A percentile compares a stretch with the other conserved stretches of the same genome.
These are phyloP conservation scores for Fusarium buharicum DNA, from an alignment of 2,329 filamentous ascomycete species.

Conservation along the genomic window DNA sequence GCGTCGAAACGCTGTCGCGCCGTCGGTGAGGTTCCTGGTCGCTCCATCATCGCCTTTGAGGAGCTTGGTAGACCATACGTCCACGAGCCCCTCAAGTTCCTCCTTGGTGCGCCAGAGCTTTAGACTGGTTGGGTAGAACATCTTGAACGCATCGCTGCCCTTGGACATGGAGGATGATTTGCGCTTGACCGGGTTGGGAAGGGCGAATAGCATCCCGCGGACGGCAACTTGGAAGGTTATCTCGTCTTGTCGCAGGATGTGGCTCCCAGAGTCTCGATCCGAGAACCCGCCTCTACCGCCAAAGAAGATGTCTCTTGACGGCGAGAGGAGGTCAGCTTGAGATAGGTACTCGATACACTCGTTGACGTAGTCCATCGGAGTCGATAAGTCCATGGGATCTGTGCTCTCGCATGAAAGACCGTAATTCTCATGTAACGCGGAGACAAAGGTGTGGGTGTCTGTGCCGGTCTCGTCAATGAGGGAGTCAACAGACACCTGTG, in stretches of 20 bases:
- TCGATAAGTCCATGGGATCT: constrained; percentile 60
- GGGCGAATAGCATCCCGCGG: constrained; percentile 82
- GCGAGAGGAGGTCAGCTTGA: constrained; percentile 84
- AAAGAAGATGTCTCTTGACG: constrained; percentile 76
- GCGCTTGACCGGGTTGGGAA: constrained; percentile 88
- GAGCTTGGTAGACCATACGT: constrained; percentile 72
- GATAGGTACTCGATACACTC: constrained; percentile 89
- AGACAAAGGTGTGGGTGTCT: constrained; percentile 89
- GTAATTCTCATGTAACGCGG: constrained; percentile 94
- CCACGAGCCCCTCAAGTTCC: constrained; percentile 79
- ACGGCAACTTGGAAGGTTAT: constrained; percentile 93
- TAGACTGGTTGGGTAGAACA: constrained; percentile 90
- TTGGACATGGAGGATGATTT: constrained; percentile 58
- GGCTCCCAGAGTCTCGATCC: constrained; percentile 70
- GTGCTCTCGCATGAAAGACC: constrained; percentile 78
- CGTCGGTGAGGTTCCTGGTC: constrained; percentile 55
- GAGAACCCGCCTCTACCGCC: constrained; percentile 66
- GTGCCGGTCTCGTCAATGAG: constrained; percentile 95
- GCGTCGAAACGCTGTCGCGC: constrained; percentile 61
- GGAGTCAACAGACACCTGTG: constrained; percentile 74
- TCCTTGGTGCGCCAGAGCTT: constrained; percentile 87
- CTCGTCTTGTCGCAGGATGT: constrained; percentile 88
- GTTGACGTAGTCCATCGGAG: constrained; percentile 80
- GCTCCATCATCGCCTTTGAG: constrained; percentile 63
- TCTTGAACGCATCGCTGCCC: constrained; percentile 76